phyloP scores from a whole-genome alignment of 345 rosid species.

The Angophora floribunda region DNA sequence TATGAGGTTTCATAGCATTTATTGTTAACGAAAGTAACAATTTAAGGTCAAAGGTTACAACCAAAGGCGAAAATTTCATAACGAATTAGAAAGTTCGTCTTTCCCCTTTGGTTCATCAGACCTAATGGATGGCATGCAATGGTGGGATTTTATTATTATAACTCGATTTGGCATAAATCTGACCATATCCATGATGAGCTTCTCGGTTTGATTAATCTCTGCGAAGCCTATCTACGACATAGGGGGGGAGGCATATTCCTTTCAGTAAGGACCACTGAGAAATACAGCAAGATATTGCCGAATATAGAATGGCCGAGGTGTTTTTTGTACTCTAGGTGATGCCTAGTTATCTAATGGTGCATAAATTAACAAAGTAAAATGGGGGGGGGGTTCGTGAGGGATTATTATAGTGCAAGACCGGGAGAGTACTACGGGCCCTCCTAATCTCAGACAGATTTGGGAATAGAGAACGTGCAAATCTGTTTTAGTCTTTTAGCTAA shows the following conservation, averaged over 20 bases:
- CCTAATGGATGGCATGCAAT: neutral
- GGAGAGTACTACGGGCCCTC: neutral
- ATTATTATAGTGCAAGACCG: neutral
- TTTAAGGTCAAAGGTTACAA: neutral
- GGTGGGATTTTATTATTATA: neutral
- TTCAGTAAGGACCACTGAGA: neutral
- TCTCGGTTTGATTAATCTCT: neutral
- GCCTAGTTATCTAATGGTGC: neutral
- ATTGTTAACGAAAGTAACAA: neutral
- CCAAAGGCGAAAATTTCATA: neutral
- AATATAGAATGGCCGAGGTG: neutral
- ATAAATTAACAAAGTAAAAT: neutral
- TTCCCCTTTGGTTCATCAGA: neutral
- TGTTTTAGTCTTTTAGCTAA: neutral
- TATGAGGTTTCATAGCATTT: neutral
- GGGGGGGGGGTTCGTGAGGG: neutral
- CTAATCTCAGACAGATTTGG: neutral
- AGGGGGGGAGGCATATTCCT: neutral
- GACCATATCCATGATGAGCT: neutral
- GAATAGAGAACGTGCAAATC: neutral
- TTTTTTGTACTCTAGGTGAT: neutral
- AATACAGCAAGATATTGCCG: neutral
- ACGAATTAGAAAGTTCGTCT: neutral
- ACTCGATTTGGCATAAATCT: neutral
- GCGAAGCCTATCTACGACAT: neutral